Base-by-base conservation (phyloP, 495 filamentous ascomycete species). In the Daldinia childiae region DNA sequence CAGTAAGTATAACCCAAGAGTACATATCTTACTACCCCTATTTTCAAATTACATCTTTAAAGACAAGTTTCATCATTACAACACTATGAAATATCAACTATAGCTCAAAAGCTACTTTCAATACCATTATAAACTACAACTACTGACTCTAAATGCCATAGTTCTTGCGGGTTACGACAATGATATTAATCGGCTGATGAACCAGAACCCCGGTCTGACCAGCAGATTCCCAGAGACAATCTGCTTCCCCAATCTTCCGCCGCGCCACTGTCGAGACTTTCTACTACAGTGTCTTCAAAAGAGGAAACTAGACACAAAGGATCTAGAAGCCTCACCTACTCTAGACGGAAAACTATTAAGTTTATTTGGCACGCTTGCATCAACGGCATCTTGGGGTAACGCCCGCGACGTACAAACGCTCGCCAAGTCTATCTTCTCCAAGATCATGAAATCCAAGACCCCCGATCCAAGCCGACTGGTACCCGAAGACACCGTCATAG, bases 181-280 rank as follows among this genome's bases (percentile, higher is more conserved):
- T 0, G 89, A 93, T 34, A 93, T 94, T 70, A 89, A 94, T 73
- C 80, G 84, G 0, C 83, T 95, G 1, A 87, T 94, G 86, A 72
- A 77, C 6, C 83, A 84, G 45, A 91, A 91, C 65, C 80, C 85
- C 0, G 88, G 89, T 1, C 77, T 92, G 14, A 82, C 87, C 0
- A 84, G 83, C 56, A 81, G 90, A 8, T 92, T 92, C 74, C 85
- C 89, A 1, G 86, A 85, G 45, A 74, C 71, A 1, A 62, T 89
- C 7, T 65, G 79, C 1, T 89, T 88, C 63, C 65, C 64, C 0
- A 52, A 70, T 9, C 61, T 88, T 24, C 74, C 56, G 15, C 79
- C 84, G 4, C 67, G 68, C 0, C 73, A 84, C 14, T 88, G 86
- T 41, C 71, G 82, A 11, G 62, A 79, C 7, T 73, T 88, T 9